phyloP scores from a whole-genome alignment of 768 basidiomycete species.

The Macrolepiota dolichaula region DNA sequence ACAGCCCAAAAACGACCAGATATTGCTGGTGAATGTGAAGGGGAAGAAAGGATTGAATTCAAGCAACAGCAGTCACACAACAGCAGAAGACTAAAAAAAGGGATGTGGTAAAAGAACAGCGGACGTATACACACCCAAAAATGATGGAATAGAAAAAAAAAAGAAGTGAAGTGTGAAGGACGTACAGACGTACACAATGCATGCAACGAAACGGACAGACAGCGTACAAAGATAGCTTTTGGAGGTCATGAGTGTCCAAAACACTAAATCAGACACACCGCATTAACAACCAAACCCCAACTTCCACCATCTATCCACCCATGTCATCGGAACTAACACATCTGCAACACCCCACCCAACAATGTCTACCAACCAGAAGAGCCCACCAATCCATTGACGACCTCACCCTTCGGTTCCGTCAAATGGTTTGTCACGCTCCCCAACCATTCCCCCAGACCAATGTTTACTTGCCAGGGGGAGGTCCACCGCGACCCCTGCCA shows the following conservation, averaged over 20 bases:
- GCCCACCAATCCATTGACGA: not conserved
- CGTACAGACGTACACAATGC: slow-evolving; percentile 10
- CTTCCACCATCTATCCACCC: not conserved
- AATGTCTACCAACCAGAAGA: slow-evolving; percentile 4
- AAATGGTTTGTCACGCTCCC: not conserved
- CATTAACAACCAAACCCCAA: not conserved
- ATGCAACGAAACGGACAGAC: slow-evolving; percentile 3
- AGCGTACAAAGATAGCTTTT: slow-evolving; percentile 9
- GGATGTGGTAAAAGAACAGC: slow-evolving; percentile 7
- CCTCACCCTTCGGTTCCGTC: not conserved
- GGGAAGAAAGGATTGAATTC: not conserved
- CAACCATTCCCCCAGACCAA: not conserved
- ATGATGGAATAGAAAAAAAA: slow-evolving; percentile 8
- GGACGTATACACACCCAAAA: not conserved
- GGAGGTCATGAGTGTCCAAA: not conserved
- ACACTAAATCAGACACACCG: not conserved
- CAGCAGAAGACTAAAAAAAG: not conserved
- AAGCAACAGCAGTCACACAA: not conserved
- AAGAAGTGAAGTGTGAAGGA: slow-evolving; percentile 5
- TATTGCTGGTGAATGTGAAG: not conserved
- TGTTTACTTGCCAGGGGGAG: slow-evolving; percentile 13
- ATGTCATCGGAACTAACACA: not conserved
- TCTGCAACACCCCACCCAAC: not conserved
- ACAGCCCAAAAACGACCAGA: not conserved
- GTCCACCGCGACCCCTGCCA: slow-evolving; percentile 27